phyloP scores from a whole-genome alignment of 192 early-diverging fungal genomes.

The Coemansia guatemalensis region DNA sequence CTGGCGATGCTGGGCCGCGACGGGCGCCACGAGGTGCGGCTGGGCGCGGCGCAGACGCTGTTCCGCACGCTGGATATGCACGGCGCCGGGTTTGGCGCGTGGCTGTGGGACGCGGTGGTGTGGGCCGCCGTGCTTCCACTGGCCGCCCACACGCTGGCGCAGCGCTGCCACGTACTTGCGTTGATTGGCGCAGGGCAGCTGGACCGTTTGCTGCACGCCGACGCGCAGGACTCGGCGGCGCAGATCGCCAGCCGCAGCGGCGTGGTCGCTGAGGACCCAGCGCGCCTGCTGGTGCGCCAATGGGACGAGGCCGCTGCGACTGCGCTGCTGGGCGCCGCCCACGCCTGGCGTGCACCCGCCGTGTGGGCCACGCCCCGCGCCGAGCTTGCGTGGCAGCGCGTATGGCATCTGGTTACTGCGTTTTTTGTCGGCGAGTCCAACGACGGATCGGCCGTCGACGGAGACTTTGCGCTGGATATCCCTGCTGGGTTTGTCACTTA shows the following conservation, averaged over 20 bases:
- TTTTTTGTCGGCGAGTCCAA: conserved; percentile 17
- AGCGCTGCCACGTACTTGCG: conserved; percentile 23
- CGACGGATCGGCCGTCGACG: neutral
- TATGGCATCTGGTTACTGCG: conserved; percentile 26
- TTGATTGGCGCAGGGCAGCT: conserved; percentile 1
- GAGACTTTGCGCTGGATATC: neutral
- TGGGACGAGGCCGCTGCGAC: conserved; percentile 52
- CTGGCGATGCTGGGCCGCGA: conserved; percentile 85
- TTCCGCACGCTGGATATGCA: conserved; percentile 93
- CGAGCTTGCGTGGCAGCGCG: conserved; percentile 19
- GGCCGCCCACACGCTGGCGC: conserved; percentile 17
- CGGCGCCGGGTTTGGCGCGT: conserved; percentile 66
- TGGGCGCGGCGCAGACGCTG: conserved; percentile 91
- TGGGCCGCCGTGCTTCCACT: conserved; percentile 88
- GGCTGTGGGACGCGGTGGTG: conserved; percentile 81
- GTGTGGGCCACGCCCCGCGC: conserved; percentile 16
- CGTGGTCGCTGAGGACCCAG: conserved; percentile 43
- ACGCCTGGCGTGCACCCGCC: conserved; percentile 15
- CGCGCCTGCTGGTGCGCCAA: conserved; percentile 23
- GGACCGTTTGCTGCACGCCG: conserved; percentile 14
- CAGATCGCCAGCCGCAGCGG: conserved; percentile 33
- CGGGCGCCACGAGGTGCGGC: conserved; percentile 83
- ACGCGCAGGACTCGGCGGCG: conserved; percentile 9
- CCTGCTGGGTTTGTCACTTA: neutral
- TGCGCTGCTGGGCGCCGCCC: conserved; percentile 31